These are phyloP conservation scores for Hypoxylon sp. DNA, from an alignment of 2,329 filamentous ascomycete species.

Conservation along the genomic window DNA sequence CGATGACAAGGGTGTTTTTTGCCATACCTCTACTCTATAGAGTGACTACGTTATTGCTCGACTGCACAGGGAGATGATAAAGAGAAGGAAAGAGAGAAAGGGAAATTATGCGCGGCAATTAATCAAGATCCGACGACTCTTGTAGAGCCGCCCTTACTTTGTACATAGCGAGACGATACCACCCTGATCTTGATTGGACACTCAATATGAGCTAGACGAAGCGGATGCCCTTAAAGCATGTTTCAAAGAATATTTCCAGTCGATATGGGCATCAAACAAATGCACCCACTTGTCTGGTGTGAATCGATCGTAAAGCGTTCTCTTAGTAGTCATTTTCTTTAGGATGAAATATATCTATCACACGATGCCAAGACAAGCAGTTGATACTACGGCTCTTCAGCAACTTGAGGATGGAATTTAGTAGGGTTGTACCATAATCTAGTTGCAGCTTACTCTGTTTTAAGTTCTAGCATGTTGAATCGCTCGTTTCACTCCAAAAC, in stretches of 20 bases:
- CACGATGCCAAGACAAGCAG: too few species aligned
- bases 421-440: too few species aligned
- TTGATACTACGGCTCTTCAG: too few species aligned
- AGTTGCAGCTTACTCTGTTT: too few species aligned
- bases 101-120: constrained; percentile 15
- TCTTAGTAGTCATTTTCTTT: too few species aligned
- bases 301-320: too few species aligned
- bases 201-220: constrained; percentile 30
- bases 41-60: constrained; percentile 13
- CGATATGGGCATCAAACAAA: constrained; percentile 17
- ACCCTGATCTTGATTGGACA: constrained; percentile 28
- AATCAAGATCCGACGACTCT: constrained; percentile 21
- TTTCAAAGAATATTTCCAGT: constrained; percentile 9
- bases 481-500: too few species aligned
- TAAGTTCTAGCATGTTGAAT: too few species aligned
- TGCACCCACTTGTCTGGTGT: too few species aligned
- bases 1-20: constrained; percentile 14
- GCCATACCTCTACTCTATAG: constrained; percentile 16
- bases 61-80: constrained; percentile 10
- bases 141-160: constrained; percentile 26
- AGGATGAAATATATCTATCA: too few species aligned
- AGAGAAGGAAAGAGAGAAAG: constrained; percentile 5
- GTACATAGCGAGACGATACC: constrained; percentile 46
- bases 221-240: constrained; percentile 21
- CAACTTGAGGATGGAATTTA: too few species aligned